Evolutionary conservation across 2,329 filamentous ascomycete genomes (phyloP).

Genomic region (Epichloe amarillans): DNA sequence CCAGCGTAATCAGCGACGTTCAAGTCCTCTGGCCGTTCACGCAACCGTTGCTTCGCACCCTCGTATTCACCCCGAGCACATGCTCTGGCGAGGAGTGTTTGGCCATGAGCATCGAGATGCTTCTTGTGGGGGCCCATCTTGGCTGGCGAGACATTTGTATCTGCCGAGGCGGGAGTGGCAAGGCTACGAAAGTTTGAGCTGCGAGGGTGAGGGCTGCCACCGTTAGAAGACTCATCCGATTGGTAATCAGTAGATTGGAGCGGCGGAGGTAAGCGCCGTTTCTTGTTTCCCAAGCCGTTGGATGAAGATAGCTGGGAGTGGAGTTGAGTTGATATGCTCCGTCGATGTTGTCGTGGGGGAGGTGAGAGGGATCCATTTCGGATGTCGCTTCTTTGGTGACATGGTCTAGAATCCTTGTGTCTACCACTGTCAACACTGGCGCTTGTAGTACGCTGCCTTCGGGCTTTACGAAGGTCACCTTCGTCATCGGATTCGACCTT

Average conservation of each 20-base stretch:
- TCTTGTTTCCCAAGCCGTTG: slow-evolving; percentile 45
- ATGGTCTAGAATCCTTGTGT: slow-evolving; percentile 20
- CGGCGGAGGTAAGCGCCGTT: slow-evolving; percentile 47
- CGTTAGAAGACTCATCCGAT: slow-evolving; percentile 52
- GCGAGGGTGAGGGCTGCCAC: slow-evolving; percentile 45
- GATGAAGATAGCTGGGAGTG: slow-evolving; percentile 32
- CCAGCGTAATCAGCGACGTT: slow-evolving; percentile 86
- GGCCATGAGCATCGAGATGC: slow-evolving; percentile 81
- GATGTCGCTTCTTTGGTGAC: slow-evolving; percentile 20
- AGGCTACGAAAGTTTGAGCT: slow-evolving; percentile 44
- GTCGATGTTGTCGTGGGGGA: slow-evolving; percentile 42
- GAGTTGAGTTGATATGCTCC: slow-evolving; percentile 52
- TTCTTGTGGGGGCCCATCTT: slow-evolving; percentile 67
- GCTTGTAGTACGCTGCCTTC: slow-evolving; percentile 38
- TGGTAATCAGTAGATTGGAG: slow-evolving; percentile 51
- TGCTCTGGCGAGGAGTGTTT: slow-evolving; percentile 79
- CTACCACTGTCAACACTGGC: slow-evolving; percentile 23
- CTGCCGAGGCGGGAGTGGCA: slow-evolving; percentile 40
- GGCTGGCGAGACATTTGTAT: slow-evolving; percentile 51
- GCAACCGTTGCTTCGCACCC: slow-evolving; percentile 57
- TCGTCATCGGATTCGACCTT: slow-evolving; percentile 47
- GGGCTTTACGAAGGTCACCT: slow-evolving; percentile 37
- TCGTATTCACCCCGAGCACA: slow-evolving; percentile 79
- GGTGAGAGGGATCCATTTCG: slow-evolving; percentile 44
- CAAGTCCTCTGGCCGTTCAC: slow-evolving; percentile 73